Conservation (phyloP, 1,284 basidiomycete species). For the Heterobasidion occidentale region DNA sequence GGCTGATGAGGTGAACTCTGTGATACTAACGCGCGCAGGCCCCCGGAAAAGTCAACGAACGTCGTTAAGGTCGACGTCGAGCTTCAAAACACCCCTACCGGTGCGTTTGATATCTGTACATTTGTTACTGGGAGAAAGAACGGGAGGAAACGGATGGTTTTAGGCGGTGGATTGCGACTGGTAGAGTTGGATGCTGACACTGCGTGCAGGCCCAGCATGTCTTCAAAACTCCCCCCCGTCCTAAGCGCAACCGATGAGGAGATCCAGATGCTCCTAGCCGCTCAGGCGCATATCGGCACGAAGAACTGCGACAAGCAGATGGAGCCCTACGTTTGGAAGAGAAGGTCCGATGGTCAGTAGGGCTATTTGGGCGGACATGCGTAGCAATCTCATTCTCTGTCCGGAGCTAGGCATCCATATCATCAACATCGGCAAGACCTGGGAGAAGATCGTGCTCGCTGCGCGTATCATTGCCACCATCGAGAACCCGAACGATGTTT, state of each 20-base stretch:
- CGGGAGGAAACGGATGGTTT: conserved; percentile 12
- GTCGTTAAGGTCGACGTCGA: conserved; percentile 24
- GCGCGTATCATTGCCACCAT: conserved; percentile 92
- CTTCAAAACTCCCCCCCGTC: conserved; percentile 89
- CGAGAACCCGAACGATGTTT: conserved; percentile 97
- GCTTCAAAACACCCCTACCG: conserved; percentile 25
- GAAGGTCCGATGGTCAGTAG: conserved; percentile 83
- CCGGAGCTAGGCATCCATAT: conserved; percentile 77
- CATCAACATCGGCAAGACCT: conserved; percentile 98
- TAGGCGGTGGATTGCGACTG: conserved; percentile 19
- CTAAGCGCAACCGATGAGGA: conserved; percentile 96
- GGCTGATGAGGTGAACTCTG: conserved; percentile 12
- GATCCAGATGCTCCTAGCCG: conserved; percentile 90
- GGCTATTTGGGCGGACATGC: conserved; percentile 2
- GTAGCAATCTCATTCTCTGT: conserved; percentile 7
- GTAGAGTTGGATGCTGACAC: conserved; percentile 25
- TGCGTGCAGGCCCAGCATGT: conserved; percentile 35
- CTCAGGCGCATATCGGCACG: conserved; percentile 93
- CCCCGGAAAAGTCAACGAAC: conserved; percentile 20
- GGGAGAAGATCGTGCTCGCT: conserved; percentile 97
- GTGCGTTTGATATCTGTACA: conserved; percentile 19
- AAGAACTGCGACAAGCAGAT: conserved; percentile 99
- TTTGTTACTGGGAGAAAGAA: conserved; percentile 18
- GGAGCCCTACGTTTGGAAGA: conserved; percentile 97
- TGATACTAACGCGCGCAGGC: conserved; percentile 6